These are phyloP conservation scores for Terfezia claveryi DNA, from an alignment of 495 filamentous ascomycete species.

Conservation along the genomic window DNA sequence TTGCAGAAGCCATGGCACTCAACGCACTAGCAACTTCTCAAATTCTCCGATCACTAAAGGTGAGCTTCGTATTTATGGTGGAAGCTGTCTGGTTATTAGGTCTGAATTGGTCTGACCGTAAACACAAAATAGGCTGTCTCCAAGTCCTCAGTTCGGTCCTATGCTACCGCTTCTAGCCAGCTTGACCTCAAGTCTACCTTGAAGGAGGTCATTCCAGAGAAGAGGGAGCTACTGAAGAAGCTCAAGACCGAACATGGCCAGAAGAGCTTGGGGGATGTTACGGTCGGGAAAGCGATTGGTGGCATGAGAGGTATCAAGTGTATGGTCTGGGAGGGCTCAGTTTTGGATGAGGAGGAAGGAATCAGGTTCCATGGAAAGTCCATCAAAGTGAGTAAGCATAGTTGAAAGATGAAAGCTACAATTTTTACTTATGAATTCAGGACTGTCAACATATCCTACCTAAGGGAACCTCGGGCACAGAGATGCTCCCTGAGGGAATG, in stretches of 20 bases:
- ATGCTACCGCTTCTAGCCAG: conserved; percentile 46
- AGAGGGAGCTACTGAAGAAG: conserved; percentile 75
- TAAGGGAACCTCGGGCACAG: conserved; percentile 80
- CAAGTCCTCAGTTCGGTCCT: conserved; percentile 22
- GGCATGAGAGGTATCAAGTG: conserved; percentile 93
- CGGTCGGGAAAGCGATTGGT: conserved; percentile 79
- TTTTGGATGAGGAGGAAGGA: conserved; percentile 88
- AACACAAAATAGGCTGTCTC: background rate
- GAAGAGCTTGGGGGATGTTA: conserved; percentile 73
- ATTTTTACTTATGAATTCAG: conserved; percentile 1
- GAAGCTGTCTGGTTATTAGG: no score
- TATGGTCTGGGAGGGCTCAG: conserved; percentile 97
- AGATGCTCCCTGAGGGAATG: conserved; percentile 98
- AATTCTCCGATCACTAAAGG: background rate
- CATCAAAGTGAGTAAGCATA: conserved; percentile 35
- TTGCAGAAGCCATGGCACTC: background rate
- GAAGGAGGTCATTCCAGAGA: conserved; percentile 63
- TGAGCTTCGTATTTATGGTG: background rate
- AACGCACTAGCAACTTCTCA: background rate
- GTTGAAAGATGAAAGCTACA: no score
- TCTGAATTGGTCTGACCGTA: no score
- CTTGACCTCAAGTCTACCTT: conserved; percentile 73
- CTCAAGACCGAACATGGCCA: conserved; percentile 60
- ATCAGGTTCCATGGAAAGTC: conserved; percentile 96
- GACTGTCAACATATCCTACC: conserved; percentile 88